Percentiles rank a stretch among this genome's conserved stretches.
Conservation (phyloP, 306 rosid species). For the Acacia crassicarpa region DNA sequence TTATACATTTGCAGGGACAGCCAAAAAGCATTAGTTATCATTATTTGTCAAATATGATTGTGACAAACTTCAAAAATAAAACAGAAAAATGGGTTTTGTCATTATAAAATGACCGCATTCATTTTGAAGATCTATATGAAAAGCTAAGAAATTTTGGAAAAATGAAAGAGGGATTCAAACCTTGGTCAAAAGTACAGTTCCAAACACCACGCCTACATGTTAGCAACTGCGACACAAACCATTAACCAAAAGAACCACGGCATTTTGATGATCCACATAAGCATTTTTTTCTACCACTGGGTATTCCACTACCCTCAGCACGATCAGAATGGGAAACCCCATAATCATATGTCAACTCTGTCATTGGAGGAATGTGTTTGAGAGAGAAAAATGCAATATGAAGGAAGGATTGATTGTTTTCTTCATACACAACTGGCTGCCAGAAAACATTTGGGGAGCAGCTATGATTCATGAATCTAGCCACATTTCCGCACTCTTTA, state of each 20-base stretch:
- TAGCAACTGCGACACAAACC: conserved; percentile 23
- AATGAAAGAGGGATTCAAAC: conserved; percentile 28
- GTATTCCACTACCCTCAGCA: conserved; percentile 25
- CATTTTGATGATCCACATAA: conserved; percentile 59
- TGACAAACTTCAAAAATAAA: background rate
- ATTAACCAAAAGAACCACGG: conserved; percentile 58
- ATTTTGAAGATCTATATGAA: background rate
- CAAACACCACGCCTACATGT: conserved; percentile 24
- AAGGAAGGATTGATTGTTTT: conserved; percentile 47
- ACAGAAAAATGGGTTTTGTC: background rate
- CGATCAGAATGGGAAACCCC: conserved; percentile 39
- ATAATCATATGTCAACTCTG: conserved; percentile 71
- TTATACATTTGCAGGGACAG: background rate
- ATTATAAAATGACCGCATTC: conserved; percentile 1
- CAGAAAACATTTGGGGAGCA: conserved; percentile 74
- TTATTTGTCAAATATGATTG: background rate
- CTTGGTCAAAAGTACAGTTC: conserved; percentile 31
- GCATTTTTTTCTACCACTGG: conserved; percentile 50
- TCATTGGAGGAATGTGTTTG: conserved; percentile 65
- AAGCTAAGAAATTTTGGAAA: conserved; percentile 13
- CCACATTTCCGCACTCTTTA: conserved; percentile 58
- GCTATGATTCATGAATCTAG: conserved; percentile 71
- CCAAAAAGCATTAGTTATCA: background rate
- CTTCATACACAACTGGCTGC: conserved; percentile 62
- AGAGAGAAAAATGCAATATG: conserved; percentile 64